Conservation (phyloP, 2,329 filamentous ascomycete species). For the Sporothrix protearum region DNA sequence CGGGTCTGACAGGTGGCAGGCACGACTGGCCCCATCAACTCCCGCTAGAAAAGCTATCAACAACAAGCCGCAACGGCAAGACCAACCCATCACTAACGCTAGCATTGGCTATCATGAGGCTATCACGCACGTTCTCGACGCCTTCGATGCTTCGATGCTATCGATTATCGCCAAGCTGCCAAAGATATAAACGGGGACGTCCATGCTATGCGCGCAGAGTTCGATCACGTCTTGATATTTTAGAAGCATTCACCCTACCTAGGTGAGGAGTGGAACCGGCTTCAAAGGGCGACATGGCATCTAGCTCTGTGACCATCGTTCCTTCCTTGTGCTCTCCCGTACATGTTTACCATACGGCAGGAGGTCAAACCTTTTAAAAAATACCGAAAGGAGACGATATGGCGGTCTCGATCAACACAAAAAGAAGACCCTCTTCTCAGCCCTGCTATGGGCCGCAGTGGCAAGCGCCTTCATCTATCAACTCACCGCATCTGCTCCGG, state of each 20-base stretch:
- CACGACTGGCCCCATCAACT: not conserved
- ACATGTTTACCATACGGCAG: not conserved
- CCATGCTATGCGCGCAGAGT: not conserved
- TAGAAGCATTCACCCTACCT: not conserved
- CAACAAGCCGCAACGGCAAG: not conserved
- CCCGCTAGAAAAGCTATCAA: slow-evolving; percentile 10
- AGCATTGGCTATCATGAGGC: slow-evolving; percentile 11
- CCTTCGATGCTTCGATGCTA: slow-evolving; percentile 10
- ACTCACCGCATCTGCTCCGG: slow-evolving; percentile 5
- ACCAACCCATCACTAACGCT: not conserved
- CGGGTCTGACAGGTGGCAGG: not conserved
- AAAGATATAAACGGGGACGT: not conserved
- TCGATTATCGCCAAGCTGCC: not conserved
- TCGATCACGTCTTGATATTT: not conserved
- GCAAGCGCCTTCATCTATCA: slow-evolving; percentile 8
- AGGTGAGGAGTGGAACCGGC: not conserved
- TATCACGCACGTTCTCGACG: not conserved
- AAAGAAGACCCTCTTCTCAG: not conserved
- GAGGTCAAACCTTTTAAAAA: not conserved
- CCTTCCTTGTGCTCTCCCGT: not conserved
- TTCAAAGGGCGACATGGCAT: not conserved
- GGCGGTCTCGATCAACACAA: not conserved
- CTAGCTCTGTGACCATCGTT: not conserved
- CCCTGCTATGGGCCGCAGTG: not conserved
- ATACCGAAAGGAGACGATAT: not conserved